Base-by-base conservation (phyloP, 257 asterid species). In the Solanum boliviense region DNA sequence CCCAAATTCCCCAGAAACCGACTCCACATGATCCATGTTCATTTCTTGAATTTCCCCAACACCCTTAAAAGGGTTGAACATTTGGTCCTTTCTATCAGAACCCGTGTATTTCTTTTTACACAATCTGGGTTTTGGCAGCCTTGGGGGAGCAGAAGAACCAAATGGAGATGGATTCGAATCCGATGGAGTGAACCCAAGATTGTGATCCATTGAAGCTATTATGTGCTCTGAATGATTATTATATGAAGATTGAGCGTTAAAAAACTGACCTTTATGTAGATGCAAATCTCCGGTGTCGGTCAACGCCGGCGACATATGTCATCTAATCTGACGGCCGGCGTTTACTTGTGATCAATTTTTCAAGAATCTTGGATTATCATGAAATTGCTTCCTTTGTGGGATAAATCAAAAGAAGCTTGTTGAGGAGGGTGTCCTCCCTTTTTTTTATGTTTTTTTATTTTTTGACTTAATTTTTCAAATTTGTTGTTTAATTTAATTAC, bases 231-330 rank as follows among this genome's bases (percentile, higher is more conserved):
- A 86, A 44, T 21, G 20, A 86, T 74, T 35, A 74, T 86, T 86
- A 62, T 21, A 38, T 34, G 83, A 20, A 88, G 83, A 39, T 31
- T 84, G 88, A 86, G 88, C 34, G 56, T 71, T 76, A 82, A 90
- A 85, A 88, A 87, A 83, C 94, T 88, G 93, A 91, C 94, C 95
- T 91, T 91, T 68, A 86, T 35, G 85, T 15, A 29, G 87, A 62
- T 68, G 84, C 67, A 84, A 75, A 72, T 74, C 60, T 15, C 89
- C 90, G 90, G 94, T 86, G 90, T 93, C 95, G 91, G 91, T 92
- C 93, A 87, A 56, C 93, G 94, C 91, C 88, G 90, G 94, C 90
- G 90, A 91, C 91, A 92, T 86, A 89, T 84, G 95, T 94, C 98
- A 93, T 94, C 94, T 82, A 92, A 91, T 89, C 93, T 20, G 72